phyloP scores from a whole-genome alignment of 192 early-diverging fungal genomes.

The Anaeromyces robustus region DNA sequence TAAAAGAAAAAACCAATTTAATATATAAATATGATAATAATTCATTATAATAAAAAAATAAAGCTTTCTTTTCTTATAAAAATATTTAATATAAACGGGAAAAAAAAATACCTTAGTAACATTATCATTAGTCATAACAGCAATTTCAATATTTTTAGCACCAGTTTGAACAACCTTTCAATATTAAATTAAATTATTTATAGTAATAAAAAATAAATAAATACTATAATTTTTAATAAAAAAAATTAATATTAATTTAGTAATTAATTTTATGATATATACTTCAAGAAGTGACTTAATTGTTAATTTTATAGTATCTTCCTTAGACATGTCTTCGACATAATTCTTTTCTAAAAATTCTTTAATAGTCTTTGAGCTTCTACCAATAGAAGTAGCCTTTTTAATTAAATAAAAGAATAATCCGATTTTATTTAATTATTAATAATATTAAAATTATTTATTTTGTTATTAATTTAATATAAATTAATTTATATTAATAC shows the following conservation, averaged over 20 bases:
- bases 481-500: too few relatives aligned
- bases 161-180: conserved; percentile 88
- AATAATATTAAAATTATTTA: not conserved
- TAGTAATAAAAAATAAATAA: not conserved
- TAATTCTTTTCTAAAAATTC: conserved; percentile 99
- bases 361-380: conserved; percentile 90
- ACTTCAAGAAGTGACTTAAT: conserved; percentile 84
- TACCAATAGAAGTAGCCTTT: conserved; percentile 85
- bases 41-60: too few relatives aligned
- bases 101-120: conserved; percentile 35
- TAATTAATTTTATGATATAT: too few relatives aligned
- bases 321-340: conserved; percentile 61
- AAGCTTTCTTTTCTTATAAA: too few relatives aligned
- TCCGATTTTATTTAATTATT: conserved; percentile 4
- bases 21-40: too few relatives aligned
- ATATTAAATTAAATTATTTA: not conserved
- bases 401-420: too few relatives aligned
- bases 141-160: conserved; percentile 98
- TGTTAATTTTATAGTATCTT: conserved; percentile 75
- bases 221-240: too few relatives aligned
- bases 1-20: too few relatives aligned
- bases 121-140: conserved; percentile 68
- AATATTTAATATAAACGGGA: too few relatives aligned
- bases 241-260: too few relatives aligned
- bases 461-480: too few relatives aligned